Evolutionary conservation across 495 filamentous ascomycete genomes (phyloP), one percentile per base, ranked within the genome.

Genomic region (Stereocaulon alpinum): DNA sequence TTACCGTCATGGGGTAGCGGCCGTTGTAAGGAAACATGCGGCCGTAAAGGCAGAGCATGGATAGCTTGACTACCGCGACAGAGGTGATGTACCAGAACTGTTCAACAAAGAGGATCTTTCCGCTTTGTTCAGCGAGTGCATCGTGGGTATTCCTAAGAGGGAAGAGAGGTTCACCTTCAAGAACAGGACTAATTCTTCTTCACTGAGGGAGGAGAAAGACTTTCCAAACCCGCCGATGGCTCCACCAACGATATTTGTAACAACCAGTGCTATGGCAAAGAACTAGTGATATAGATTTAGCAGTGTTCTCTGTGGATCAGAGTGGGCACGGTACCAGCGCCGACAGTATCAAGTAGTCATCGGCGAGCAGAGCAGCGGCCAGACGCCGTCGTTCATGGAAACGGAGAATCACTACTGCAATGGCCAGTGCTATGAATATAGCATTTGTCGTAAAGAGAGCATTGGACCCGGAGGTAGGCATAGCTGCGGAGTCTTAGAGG

Each of bases 61-160:
- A 73, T 18, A 72, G 58, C 43, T 71, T 29, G 55, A 70, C 45
- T 56, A 67, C 37, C 54, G 29, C 7, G 58, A 66, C 44, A 61
- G 58, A 15, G 51, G 60, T 3, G 58, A 67, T 42, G 41, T 57
- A 62, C 40, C 37, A 62, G 2, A 62, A 62, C 14, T 62, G 60
- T 43, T 37, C 37, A 27, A 55, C 44, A 45, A 57, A 62, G 17
- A 62, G 45, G 24, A 62, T 48, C 60, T 62, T 6, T 32, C 10
- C 2, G 18, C 5, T 3, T 18, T 5, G 9, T 40, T 58, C 27
- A 50, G 29, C 20, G 40, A 10, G 6, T 20, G 40, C 4, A 2
- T 52, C 5, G 2, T 29, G 17, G 9, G 24, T 24, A 3, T 24
- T 24, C 3, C 24, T 24, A 18, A 20, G 15, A 44, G 11, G 17